These are phyloP conservation scores for Talaromyces sp. DNA, from an alignment of 2,329 filamentous ascomycete species.

Conservation along the genomic window DNA sequence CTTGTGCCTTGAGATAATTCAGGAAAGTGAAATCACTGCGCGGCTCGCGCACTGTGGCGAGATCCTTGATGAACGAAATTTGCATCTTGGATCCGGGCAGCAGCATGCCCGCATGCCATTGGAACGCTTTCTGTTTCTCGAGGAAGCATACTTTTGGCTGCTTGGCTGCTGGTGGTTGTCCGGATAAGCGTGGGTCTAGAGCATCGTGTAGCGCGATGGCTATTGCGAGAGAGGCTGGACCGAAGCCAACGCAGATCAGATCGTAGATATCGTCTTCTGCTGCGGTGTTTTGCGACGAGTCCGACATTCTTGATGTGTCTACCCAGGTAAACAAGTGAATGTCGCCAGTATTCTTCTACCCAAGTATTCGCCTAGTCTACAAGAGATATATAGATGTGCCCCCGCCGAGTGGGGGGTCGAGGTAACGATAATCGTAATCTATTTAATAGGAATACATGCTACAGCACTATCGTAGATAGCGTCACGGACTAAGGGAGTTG, in stretches of 20 bases:
- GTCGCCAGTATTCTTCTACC: not conserved
- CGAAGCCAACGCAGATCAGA: constrained; percentile 86
- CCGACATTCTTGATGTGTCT: not conserved
- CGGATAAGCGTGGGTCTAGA: constrained; percentile 47
- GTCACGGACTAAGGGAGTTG: not conserved
- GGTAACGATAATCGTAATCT: not conserved
- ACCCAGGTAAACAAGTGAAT: not conserved
- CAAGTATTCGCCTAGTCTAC: no score
- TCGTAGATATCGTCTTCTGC: constrained; percentile 65
- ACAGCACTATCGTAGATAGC: not conserved
- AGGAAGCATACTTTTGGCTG: constrained; percentile 75
- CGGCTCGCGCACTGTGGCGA: constrained; percentile 83
- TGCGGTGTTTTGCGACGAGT: not conserved
- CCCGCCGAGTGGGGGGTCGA: no score
- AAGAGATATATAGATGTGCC: not conserved
- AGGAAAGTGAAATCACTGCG: constrained; percentile 90
- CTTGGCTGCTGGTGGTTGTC: constrained; percentile 32
- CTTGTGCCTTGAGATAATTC: constrained; percentile 82
- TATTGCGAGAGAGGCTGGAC: constrained; percentile 83
- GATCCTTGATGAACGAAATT: constrained; percentile 94
- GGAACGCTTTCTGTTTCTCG: constrained; percentile 77
- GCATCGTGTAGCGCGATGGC: constrained; percentile 84
- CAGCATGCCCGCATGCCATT: constrained; percentile 95
- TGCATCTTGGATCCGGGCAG: constrained; percentile 93
- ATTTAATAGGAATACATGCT: not conserved